Conservation (phyloP, 495 filamentous ascomycete species). For the Daldinia childiae region DNA sequence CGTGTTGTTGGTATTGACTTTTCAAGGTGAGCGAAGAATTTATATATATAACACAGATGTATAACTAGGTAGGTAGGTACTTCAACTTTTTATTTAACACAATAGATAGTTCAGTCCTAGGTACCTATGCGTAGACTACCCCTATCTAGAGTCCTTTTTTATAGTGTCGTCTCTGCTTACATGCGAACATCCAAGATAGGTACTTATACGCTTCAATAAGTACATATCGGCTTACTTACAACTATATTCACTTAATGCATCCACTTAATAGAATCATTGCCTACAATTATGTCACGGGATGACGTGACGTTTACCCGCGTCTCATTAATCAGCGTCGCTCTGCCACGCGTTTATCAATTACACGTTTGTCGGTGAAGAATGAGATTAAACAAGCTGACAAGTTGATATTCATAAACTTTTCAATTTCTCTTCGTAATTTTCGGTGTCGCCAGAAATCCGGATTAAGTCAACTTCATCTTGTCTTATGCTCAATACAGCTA, state of each 20-base stretch:
- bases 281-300: slow-evolving; percentile 43
- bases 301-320: slow-evolving; percentile 43
- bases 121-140: no score
- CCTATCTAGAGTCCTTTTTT: no score
- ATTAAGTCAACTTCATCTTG: neutral
- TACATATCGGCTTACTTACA: neutral
- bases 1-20: no score
- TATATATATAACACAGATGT: no score
- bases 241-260: neutral
- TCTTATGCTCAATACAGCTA: neutral
- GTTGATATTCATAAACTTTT: slow-evolving; percentile 6
- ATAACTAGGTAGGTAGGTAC: no score
- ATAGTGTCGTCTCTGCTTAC: no score
- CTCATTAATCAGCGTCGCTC: slow-evolving; percentile 25
- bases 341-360: slow-evolving; percentile 23
- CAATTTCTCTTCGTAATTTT: neutral
- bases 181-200: no score
- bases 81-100: no score
- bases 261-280: neutral
- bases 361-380: slow-evolving; percentile 3
- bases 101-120: no score
- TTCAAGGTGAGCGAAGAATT: no score
- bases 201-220: neutral
- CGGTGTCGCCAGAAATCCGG: neutral
- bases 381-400: neutral